Conservation (phyloP, 2,329 filamentous ascomycete genomes). For the Shiraia sp. region DNA sequence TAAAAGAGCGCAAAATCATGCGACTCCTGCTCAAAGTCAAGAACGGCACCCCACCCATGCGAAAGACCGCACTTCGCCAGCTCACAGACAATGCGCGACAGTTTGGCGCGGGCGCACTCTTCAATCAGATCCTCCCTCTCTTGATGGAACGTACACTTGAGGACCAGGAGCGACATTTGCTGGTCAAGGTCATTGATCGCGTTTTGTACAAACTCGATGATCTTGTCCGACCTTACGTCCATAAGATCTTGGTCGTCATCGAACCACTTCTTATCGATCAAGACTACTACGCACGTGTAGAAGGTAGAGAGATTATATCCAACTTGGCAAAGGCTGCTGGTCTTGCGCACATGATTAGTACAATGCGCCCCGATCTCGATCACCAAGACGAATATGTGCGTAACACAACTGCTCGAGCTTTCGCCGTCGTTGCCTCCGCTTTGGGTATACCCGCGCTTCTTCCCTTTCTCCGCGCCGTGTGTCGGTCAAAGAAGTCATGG, state of each 20-base stretch:
- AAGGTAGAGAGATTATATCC: conserved; percentile 97
- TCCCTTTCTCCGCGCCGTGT: conserved; percentile 93
- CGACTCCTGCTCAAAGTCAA: conserved; percentile 95
- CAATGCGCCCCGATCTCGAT: conserved; percentile 98
- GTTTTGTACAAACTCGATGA: conserved; percentile 98
- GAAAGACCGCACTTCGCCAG: conserved; percentile 95
- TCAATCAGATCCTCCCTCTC: conserved; percentile 94
- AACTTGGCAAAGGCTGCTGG: conserved; percentile 97
- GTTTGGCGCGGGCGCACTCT: conserved; percentile 90
- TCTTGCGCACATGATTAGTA: conserved; percentile 98
- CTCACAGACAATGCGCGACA: conserved; percentile 96
- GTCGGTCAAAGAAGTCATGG: conserved; percentile 98
- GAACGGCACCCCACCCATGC: conserved; percentile 97
- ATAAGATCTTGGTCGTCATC: conserved; percentile 98
- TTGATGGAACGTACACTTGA: conserved; percentile 98
- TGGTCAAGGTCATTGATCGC: conserved; percentile 98
- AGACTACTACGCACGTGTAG: conserved; percentile 97
- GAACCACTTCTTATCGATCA: conserved; percentile 99
- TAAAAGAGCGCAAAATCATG: conserved; percentile 99
- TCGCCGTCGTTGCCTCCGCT: conserved; percentile 94
- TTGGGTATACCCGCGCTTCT: conserved; percentile 93
- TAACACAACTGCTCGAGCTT: conserved; percentile 95
- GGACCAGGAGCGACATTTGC: conserved; percentile 94
- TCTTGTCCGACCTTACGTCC: conserved; percentile 91
- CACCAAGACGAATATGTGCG: conserved; percentile 98